These are phyloP conservation scores for Paramecium biaurelia DNA, from an alignment of 73 alveolate genomes.

Conservation along the genomic window DNA sequence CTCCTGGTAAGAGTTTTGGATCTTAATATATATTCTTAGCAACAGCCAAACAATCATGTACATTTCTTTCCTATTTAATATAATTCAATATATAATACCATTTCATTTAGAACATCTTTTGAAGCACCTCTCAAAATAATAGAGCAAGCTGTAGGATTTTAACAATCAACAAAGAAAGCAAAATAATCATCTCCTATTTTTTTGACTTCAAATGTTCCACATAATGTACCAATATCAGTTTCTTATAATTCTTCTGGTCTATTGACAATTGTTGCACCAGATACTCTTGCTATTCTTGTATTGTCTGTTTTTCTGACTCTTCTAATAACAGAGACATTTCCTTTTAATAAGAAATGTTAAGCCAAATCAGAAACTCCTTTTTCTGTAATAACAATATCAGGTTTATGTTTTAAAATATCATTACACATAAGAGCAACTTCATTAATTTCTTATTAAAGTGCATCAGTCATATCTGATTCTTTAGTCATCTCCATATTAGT, in stretches of 20 bases:
- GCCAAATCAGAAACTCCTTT: conserved; percentile 94
- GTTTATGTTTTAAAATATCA: conserved; percentile 90
- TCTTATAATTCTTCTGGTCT: conserved; percentile 95
- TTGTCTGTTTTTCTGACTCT: conserved; percentile 98
- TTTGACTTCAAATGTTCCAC: conserved; percentile 93
- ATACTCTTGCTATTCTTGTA: conserved; percentile 91
- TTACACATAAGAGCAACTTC: conserved; percentile 93
- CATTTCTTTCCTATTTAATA: conserved; percentile 74
- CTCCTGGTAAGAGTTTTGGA: conserved; percentile 99
- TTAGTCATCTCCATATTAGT: conserved; percentile 98
- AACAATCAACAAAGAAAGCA: conserved; percentile 90
- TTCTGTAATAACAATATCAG: conserved; percentile 98
- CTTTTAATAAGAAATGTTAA: conserved; percentile 71
- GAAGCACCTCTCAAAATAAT: conserved; percentile 98
- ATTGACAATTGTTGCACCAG: conserved; percentile 91
- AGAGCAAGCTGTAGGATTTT: conserved; percentile 96
- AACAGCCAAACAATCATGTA: conserved; percentile 96
- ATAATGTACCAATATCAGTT: conserved; percentile 85
- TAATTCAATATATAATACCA: not conserved
- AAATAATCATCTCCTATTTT: conserved; percentile 96
- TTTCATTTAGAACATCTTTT: conserved; percentile 97
- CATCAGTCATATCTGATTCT: conserved; percentile 96
- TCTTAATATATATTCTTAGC: conserved; percentile 96
- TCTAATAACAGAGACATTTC: conserved; percentile 87
- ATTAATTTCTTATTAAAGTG: conserved; percentile 93